Base-by-base conservation (phyloP, 2,329 filamentous ascomycete species). In the Triangularia verruculosa region DNA sequence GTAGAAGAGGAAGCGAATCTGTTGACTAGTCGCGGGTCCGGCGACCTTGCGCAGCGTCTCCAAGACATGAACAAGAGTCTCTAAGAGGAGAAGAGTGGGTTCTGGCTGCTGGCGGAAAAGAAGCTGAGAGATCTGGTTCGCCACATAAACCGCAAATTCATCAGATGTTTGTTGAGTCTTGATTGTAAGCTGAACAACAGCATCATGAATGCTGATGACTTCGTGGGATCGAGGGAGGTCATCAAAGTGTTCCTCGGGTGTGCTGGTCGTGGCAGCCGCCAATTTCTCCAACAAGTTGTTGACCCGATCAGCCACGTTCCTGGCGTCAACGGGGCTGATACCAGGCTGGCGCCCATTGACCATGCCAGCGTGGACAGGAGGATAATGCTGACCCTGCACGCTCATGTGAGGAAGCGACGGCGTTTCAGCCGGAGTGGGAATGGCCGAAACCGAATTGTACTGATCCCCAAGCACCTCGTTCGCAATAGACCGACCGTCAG, bases 401-500 rank as follows among this genome's bases (percentile, higher is more conserved):
- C 77, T 78, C 17, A 86, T 68, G 55, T 83, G 82, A 56, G 81
- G 82, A 47, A 86, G 79, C 4, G 84, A 80, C 0, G 85, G 82
- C 1, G 86, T 83, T 71, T 89, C 86, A 4, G 83, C 79, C 2
- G 85, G 82, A 0, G 85, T 85, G n/a, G 85, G 80, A 6, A 89
- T 74, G 64, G 77, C 84, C 1, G 84, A 80, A n/a, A 88, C 77
- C 13, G 81, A 74, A 59, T 77, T 80, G 71, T 85, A 89, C 64
- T 86, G 82, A 39, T 89, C 87, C 68, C 86, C 84, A 3, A 89
- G 78, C 11, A 88, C 81, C 64, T 89, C 86, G 64, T 88, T 88
- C 20, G 86, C 83, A 62, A 89, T 78, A 6, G 84, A 84, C 63
- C 86, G 87, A 4, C 85, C 80, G 70, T 89, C 87, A 1, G 86